Conservation (phyloP, 805 yeast genomes). For the Pichia cephalocereana region DNA sequence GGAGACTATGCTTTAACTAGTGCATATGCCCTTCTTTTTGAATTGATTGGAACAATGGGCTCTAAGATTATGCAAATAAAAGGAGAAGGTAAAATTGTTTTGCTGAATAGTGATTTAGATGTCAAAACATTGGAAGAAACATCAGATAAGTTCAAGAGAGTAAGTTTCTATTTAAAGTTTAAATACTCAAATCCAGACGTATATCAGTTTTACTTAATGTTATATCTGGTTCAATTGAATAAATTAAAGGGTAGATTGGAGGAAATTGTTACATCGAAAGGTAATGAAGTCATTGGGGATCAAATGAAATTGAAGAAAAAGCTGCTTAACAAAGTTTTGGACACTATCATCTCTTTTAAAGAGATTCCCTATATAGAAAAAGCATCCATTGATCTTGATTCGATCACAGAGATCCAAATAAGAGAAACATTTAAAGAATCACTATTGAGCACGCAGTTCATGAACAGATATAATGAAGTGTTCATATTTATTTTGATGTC, state of each 20-base stretch:
- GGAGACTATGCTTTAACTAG: conserved; percentile 26
- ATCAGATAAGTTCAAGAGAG: background rate
- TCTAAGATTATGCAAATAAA: conserved; percentile 35
- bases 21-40: conserved; percentile 46
- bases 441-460: conserved; percentile 24
- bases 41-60: conserved; percentile 54
- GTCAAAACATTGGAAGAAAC: conserved; percentile 3
- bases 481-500: conserved; percentile 39
- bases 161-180: conserved; percentile 1
- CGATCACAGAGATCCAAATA: background rate
- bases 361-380: background rate
- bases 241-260: background rate
- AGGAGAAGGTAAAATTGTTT: background rate
- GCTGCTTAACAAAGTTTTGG: background rate
- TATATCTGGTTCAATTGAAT: background rate
- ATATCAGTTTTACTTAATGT: background rate
- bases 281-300: background rate
- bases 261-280: background rate
- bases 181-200: background rate
- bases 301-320: background rate
- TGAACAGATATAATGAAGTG: conserved; percentile 42
- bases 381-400: background rate
- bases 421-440: conserved; percentile 16
- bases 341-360: background rate
- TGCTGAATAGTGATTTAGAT: conserved; percentile 6